Evolutionary conservation across 2,329 filamentous ascomycete species (phyloP).

Genomic region (Cladosporium velox): DNA sequence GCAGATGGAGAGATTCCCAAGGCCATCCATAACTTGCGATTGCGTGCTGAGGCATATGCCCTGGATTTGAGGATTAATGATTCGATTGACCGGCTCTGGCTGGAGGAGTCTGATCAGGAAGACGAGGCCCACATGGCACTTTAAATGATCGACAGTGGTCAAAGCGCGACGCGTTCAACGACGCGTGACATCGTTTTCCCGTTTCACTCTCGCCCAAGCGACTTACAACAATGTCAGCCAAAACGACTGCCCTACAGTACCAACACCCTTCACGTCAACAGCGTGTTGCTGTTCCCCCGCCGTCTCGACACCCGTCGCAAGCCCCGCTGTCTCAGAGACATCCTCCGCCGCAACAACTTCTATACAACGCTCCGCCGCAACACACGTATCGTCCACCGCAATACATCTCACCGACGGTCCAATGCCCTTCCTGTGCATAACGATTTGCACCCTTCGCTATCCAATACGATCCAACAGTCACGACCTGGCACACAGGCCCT

Average conservation of each 20-base stretch:
- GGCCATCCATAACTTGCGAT: not conserved
- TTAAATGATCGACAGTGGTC: not conserved
- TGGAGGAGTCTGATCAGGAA: conserved; percentile 5
- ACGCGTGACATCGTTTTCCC: not conserved
- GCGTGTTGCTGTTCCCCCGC: not conserved
- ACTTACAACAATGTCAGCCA: not conserved
- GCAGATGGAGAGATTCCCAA: not conserved
- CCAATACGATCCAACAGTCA: not conserved
- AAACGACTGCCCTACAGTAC: not conserved
- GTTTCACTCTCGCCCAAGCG: not conserved
- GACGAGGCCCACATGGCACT: not conserved
- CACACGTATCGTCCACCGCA: not conserved
- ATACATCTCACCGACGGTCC: not conserved
- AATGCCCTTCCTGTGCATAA: not conserved
- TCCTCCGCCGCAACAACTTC: not conserved
- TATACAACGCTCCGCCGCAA: not conserved
- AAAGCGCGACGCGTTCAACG: not conserved
- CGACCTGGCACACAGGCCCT: not conserved
- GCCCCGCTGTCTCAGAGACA: not conserved
- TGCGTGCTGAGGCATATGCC: not conserved
- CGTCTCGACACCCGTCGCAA: not conserved
- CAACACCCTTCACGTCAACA: not conserved
- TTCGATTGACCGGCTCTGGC: not conserved
- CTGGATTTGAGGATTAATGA: not conserved
- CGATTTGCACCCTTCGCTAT: not conserved